phyloP scores from a whole-genome alignment of 352 stramenopile species.

The Phytophthora pinifolia region DNA sequence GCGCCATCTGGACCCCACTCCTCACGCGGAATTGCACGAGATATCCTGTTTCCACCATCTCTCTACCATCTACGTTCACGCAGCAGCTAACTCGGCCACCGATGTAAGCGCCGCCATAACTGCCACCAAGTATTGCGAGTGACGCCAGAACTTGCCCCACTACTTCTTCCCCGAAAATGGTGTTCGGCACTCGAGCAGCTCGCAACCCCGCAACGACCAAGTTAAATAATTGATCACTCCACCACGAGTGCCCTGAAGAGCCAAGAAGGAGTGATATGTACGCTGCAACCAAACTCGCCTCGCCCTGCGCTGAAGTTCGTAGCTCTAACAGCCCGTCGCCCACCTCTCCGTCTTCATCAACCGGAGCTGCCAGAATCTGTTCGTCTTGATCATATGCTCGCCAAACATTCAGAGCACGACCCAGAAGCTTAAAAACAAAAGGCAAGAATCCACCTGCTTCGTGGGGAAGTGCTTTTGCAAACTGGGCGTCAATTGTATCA shows the following conservation, averaged over 20 bases:
- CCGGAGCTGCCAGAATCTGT: not conserved
- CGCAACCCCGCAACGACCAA: constrained; percentile 27
- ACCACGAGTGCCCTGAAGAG: constrained; percentile 28
- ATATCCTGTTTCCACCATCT: constrained; percentile 71
- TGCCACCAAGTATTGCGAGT: constrained; percentile 58
- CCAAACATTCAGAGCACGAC: constrained; percentile 48
- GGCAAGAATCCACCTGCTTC: constrained; percentile 29
- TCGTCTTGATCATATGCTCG: constrained; percentile 27
- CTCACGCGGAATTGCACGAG: constrained; percentile 54
- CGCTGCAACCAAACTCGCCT: constrained; percentile 36
- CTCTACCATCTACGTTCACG: constrained; percentile 74
- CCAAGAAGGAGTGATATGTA: constrained; percentile 58
- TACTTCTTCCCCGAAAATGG: not conserved
- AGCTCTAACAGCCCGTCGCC: constrained; percentile 35
- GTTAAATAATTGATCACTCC: constrained; percentile 30
- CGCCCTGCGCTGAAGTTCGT: constrained; percentile 44
- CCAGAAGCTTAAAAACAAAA: constrained; percentile 42
- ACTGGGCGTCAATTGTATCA: constrained; percentile 38
- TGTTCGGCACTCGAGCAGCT: constrained; percentile 4
- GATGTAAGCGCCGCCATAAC: constrained; percentile 46
- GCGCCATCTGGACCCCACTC: constrained; percentile 39
- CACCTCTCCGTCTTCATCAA: constrained; percentile 10
- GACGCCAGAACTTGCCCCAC: constrained; percentile 38
- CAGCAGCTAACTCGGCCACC: constrained; percentile 68
- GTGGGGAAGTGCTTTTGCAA: constrained; percentile 30